Conservation (phyloP, 1,284 basidiomycete species). For the Porogramme epimiltina region DNA sequence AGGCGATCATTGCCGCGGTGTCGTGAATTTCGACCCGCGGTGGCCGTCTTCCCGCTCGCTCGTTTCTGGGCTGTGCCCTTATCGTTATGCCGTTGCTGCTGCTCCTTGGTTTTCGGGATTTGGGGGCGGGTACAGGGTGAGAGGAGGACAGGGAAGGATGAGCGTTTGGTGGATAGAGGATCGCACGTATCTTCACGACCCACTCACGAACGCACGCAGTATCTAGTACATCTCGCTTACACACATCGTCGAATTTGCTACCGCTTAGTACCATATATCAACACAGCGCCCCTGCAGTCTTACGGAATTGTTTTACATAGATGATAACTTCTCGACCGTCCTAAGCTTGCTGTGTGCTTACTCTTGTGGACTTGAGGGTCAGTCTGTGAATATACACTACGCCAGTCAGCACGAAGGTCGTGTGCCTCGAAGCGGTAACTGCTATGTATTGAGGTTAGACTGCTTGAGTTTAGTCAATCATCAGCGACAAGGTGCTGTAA, state of each 20-base stretch:
- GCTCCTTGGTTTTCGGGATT: constrained; percentile 14
- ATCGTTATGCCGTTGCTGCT: constrained; percentile 17
- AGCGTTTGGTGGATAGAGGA: neutral
- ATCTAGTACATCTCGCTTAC: constrained; percentile 22
- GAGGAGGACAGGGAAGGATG: neutral
- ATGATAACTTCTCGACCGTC: constrained; percentile 12
- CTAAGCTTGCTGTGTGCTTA: too few relatives aligned
- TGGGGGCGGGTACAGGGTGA: neutral
- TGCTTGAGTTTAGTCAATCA: too few relatives aligned
- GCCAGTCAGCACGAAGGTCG: too few relatives aligned
- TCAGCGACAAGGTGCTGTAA: too few relatives aligned
- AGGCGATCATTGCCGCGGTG: constrained; percentile 72
- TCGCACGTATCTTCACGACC: constrained; percentile 11
- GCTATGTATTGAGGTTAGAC: too few relatives aligned
- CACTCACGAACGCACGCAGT: constrained; percentile 20
- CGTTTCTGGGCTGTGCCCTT: constrained; percentile 1
- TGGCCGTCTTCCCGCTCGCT: neutral
- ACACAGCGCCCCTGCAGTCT: constrained; percentile 20
- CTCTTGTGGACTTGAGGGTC: too few relatives aligned
- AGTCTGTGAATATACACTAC: too few relatives aligned
- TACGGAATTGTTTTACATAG: constrained; percentile 22
- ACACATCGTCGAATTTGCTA: constrained; percentile 15
- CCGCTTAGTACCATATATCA: constrained; percentile 16
- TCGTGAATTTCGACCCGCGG: constrained; percentile 18
- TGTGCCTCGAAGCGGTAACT: too few relatives aligned